Percentiles rank a stretch among this genome's conserved stretches.
phyloP scores from a whole-genome alignment of 257 asterid species.

The Jacaranda copaia region DNA sequence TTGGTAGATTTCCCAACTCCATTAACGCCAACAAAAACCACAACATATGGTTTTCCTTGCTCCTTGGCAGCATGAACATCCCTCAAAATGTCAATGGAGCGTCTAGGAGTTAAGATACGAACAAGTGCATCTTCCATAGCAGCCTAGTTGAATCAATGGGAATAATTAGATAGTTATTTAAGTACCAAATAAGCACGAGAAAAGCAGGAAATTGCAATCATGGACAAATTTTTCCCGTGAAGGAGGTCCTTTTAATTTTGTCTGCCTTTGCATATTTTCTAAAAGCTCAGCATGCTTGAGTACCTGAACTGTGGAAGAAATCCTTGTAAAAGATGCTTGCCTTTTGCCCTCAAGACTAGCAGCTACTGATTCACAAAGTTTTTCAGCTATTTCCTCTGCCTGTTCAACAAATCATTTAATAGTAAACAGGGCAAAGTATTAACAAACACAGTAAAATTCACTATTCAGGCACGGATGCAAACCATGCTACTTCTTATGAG shows the following conservation, averaged over 20 bases:
- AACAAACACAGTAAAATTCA: not conserved
- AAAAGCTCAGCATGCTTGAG: not conserved
- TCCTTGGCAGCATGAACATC: too few species aligned
- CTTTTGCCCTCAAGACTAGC: conserved; percentile 96
- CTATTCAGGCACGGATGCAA: not conserved
- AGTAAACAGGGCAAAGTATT: not conserved
- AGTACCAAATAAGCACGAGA: not conserved
- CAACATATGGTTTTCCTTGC: conserved; percentile 92
- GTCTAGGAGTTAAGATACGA: too few species aligned
- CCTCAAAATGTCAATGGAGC: too few species aligned
- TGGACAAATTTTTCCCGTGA: not conserved
- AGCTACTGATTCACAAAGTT: conserved; percentile 96
- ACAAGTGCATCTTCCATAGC: conserved; percentile 99
- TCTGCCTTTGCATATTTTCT: too few species aligned
- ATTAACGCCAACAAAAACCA: conserved; percentile 97
- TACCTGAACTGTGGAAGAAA: conserved; percentile 97
- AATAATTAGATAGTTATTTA: conserved; percentile 29
- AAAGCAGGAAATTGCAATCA: conserved; percentile 4
- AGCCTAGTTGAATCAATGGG: conserved; percentile 54
- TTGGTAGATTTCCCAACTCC: conserved; percentile 98
- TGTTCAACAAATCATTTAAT: conserved; percentile 43
- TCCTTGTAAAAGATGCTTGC: conserved; percentile 87
- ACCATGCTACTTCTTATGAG: not conserved
- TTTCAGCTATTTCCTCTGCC: conserved; percentile 99
- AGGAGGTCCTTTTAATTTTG: not conserved